Percentiles rank a stretch among this genome's conserved stretches.
Conservation (phyloP, 768 basidiomycete genomes). For the Hygrophoropsis aurantiaca region DNA sequence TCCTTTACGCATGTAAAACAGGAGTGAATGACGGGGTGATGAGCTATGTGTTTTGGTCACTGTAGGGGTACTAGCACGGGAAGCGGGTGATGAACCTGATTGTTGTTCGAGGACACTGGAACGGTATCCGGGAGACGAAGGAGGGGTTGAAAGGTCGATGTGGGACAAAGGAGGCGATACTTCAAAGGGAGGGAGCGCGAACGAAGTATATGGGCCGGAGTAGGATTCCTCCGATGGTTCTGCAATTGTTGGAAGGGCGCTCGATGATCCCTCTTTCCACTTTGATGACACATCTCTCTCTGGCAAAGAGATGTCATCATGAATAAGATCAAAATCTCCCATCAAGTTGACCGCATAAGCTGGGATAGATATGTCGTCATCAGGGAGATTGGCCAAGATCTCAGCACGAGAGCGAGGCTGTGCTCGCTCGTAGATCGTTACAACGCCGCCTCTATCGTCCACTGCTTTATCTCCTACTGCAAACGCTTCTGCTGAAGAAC, state of each 20-base stretch:
- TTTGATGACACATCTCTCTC: slow-evolving; percentile 28
- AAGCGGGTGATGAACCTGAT: slow-evolving; percentile 28
- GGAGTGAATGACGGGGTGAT: slow-evolving; percentile 25
- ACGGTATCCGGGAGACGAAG: slow-evolving; percentile 19
- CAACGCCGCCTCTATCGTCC: slow-evolving; percentile 27
- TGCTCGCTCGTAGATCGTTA: slow-evolving; percentile 37
- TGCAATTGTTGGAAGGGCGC: slow-evolving; percentile 19
- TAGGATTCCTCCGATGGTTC: slow-evolving; percentile 34
- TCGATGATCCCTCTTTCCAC: slow-evolving; percentile 27
- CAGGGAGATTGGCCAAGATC: slow-evolving; percentile 34
- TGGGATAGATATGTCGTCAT: slow-evolving; percentile 38
- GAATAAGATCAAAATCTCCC: slow-evolving; percentile 39
- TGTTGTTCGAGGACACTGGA: slow-evolving; percentile 28
- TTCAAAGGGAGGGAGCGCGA: slow-evolving; percentile 26
- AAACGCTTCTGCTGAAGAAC: slow-evolving; percentile 24
- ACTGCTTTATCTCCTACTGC: slow-evolving; percentile 15
- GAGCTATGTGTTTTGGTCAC: slow-evolving; percentile 19
- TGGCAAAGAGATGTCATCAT: slow-evolving; percentile 32
- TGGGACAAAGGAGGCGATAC: slow-evolving; percentile 19
- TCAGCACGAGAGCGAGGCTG: slow-evolving; percentile 35
- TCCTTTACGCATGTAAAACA: slow-evolving; percentile 32
- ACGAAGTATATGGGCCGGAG: slow-evolving; percentile 31
- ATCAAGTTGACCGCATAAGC: slow-evolving; percentile 46
- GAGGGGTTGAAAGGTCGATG: slow-evolving; percentile 16
- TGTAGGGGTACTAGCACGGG: slow-evolving; percentile 30